A percentile compares a stretch with the other conserved stretches of the same genome.
These are phyloP conservation scores for Flaveria linearis DNA, from an alignment of 129 eudicot species.

Conservation along the genomic window DNA sequence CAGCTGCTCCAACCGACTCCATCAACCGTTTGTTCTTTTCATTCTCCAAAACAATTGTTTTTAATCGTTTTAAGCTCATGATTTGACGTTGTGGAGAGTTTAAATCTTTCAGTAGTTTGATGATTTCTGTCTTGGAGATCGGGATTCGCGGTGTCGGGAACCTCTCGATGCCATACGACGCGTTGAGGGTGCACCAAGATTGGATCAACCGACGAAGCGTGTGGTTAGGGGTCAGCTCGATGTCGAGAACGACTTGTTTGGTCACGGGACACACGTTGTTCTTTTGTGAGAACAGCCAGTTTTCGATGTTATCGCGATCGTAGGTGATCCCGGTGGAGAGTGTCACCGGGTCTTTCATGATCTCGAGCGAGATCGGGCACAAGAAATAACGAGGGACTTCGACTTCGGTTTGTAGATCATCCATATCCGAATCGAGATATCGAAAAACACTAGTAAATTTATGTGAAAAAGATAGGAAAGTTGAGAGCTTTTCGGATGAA, in stretches of 20 bases:
- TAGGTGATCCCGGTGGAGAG: constrained; percentile 68
- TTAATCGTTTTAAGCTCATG: constrained; percentile 41
- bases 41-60: constrained; percentile 47
- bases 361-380: constrained; percentile 68
- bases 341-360: constrained; percentile 77
- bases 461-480: constrained; percentile 3
- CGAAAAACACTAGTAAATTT: neutral
- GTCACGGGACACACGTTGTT: constrained; percentile 56
- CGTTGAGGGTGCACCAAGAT: constrained; percentile 73
- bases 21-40: constrained; percentile 51
- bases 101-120: constrained; percentile 54
- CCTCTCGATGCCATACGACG: constrained; percentile 58
- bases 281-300: constrained; percentile 53
- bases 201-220: constrained; percentile 62
- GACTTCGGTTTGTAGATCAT: constrained; percentile 29
- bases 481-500: constrained; percentile 21
- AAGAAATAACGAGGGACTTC: constrained; percentile 60
- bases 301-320: constrained; percentile 69
- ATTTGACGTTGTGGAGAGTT: constrained; percentile 32
- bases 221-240: constrained; percentile 62
- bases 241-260: constrained; percentile 48
- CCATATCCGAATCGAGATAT: constrained; percentile 21
- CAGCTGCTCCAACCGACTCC: constrained; percentile 51
- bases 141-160: constrained; percentile 56
- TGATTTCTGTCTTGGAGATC: constrained; percentile 42